Evolutionary conservation across 2,329 filamentous ascomycete species (phyloP).

Genomic region (Clathrospora elynae): DNA sequence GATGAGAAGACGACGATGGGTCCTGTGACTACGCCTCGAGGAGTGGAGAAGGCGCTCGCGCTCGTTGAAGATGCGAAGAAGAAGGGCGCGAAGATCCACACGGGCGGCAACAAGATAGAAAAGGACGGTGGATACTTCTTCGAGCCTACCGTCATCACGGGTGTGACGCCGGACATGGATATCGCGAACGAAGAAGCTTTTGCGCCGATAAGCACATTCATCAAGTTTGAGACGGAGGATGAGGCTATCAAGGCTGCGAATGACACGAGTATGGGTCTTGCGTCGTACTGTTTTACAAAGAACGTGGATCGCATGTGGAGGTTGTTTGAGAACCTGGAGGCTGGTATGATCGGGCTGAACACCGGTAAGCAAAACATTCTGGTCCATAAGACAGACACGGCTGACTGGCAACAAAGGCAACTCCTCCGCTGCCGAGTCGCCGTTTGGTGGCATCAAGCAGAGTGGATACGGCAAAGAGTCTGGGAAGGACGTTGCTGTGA

Average conservation of each 20-base stretch:
- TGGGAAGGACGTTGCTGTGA: constrained; percentile 68
- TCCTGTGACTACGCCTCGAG: constrained; percentile 62
- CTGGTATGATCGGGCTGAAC: constrained; percentile 72
- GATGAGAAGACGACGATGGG: constrained; percentile 64
- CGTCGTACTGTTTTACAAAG: constrained; percentile 71
- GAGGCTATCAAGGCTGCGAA: constrained; percentile 66
- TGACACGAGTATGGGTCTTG: constrained; percentile 66
- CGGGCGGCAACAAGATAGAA: constrained; percentile 62
- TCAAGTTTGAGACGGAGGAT: constrained; percentile 69
- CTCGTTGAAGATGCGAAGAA: constrained; percentile 69
- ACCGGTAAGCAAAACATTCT: constrained; percentile 54
- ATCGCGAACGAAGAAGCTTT: constrained; percentile 66
- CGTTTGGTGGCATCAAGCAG: constrained; percentile 71
- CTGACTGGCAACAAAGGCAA: constrained; percentile 53
- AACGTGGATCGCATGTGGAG: constrained; percentile 69
- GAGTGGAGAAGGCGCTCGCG: constrained; percentile 60
- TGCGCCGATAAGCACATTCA: constrained; percentile 67
- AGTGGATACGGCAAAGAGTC: constrained; percentile 71
- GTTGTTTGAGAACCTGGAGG: constrained; percentile 69
- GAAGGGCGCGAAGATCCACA: constrained; percentile 66
- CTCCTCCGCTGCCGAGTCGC: constrained; percentile 67
- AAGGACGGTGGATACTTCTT: constrained; percentile 68
- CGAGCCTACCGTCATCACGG: constrained; percentile 67
- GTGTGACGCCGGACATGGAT: constrained; percentile 64
- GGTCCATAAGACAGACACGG: no score